A percentile compares a stretch with the other conserved stretches of the same genome.
Evolutionary conservation across 108 stramenopile genomes (phyloP).

Genomic region (Parietichytrium sp.): DNA sequence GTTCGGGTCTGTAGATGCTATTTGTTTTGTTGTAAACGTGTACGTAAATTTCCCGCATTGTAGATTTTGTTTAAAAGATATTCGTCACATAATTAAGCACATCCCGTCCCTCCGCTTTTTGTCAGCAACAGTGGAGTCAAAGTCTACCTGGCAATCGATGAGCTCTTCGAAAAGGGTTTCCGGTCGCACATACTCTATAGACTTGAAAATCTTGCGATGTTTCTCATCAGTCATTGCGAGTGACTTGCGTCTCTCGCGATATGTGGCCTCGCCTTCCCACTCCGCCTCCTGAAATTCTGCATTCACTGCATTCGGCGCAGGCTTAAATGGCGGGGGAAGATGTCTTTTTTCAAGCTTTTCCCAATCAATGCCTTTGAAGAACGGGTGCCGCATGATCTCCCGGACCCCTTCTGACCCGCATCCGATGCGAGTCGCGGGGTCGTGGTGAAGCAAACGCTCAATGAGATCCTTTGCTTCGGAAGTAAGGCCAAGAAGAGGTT

Average conservation of each 20-base stretch:
- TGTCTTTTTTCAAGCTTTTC: constrained; percentile 33
- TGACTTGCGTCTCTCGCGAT: constrained; percentile 3
- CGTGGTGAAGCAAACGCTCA: constrained; percentile 2
- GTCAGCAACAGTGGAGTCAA: background rate
- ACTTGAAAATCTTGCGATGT: constrained; percentile 3
- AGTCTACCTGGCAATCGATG: constrained; percentile 21
- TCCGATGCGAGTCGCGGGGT: background rate
- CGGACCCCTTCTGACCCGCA: constrained; percentile 17
- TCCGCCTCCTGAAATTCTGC: constrained; percentile 8
- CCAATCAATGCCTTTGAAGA: constrained; percentile 26
- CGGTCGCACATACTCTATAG: constrained; percentile 21
- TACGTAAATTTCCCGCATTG: no score
- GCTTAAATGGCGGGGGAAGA: background rate
- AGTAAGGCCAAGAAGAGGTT: constrained; percentile 22
- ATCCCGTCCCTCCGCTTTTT: background rate
- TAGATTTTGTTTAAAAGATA: no score
- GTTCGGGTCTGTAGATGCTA: no score
- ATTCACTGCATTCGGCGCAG: background rate
- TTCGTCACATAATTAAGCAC: constrained; percentile 28
- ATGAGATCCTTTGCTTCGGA: constrained; percentile 20
- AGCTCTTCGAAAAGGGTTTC: constrained; percentile 35
- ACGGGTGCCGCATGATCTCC: constrained; percentile 29
- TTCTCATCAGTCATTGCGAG: background rate
- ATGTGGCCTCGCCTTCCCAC: constrained; percentile 5
- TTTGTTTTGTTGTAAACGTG: no score